phyloP scores from a whole-genome alignment of 2,329 filamentous ascomycete species.

The Tolypocladium endophyticum region DNA sequence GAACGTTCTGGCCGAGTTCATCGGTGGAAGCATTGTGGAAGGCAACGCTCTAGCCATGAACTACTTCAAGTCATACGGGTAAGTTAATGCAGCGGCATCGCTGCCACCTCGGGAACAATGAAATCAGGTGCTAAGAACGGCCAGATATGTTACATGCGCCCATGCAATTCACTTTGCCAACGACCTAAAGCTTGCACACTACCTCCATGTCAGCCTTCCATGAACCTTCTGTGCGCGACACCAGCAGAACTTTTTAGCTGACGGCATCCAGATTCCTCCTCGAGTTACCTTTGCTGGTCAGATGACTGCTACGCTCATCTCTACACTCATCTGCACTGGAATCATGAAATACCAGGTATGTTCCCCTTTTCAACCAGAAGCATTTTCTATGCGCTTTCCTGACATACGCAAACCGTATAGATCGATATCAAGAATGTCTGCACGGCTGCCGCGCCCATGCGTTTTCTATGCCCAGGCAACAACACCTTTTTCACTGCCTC shows the following conservation, averaged over 20 bases:
- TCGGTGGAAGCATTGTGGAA: constrained; percentile 29
- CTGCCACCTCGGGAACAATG: background rate
- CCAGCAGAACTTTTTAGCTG: background rate
- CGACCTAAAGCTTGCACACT: constrained; percentile 27
- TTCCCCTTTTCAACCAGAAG: too few species aligned
- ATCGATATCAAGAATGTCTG: constrained; percentile 25
- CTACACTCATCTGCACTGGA: constrained; percentile 22
- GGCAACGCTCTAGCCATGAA: constrained; percentile 36
- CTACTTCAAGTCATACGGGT: constrained; percentile 33
- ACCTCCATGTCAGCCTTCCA: constrained; percentile 26
- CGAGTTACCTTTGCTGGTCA: constrained; percentile 24
- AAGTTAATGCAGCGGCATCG: background rate
- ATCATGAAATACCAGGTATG: constrained; percentile 25
- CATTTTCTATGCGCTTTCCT: background rate
- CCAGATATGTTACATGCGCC: constrained; percentile 19
- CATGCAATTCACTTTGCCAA: constrained; percentile 24
- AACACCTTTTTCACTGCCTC: constrained; percentile 29
- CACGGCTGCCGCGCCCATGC: constrained; percentile 21
- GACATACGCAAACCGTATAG: constrained; percentile 1
- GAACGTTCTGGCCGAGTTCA: constrained; percentile 36
- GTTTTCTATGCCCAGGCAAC: constrained; percentile 24
- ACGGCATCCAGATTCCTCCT: constrained; percentile 17
- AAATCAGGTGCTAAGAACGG: background rate
- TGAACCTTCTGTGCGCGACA: background rate
- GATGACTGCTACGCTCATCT: constrained; percentile 22